Evolutionary conservation across 73 alveolate genomes (phyloP).

Genomic region (Loxodes magnus): DNA sequence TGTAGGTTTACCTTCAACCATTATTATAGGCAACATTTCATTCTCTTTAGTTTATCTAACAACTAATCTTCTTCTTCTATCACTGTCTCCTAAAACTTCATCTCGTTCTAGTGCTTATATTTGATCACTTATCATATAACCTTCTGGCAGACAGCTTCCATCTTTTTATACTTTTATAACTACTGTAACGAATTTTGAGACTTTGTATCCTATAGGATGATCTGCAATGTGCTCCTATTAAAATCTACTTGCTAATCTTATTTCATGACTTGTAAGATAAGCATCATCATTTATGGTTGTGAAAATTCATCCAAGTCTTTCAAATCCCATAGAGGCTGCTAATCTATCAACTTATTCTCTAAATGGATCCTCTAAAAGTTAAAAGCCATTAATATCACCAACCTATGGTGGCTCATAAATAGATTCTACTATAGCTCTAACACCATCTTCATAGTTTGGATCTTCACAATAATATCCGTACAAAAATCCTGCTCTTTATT

Average conservation of each 20-base stretch:
- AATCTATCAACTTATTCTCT: conserved; percentile 60
- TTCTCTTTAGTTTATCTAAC: conserved; percentile 76
- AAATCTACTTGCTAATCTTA: conserved; percentile 82
- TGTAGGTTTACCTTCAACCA: conserved; percentile 86
- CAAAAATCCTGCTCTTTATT: conserved; percentile 90
- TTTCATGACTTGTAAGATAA: conserved; percentile 83
- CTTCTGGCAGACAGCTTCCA: conserved; percentile 76
- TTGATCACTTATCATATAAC: conserved; percentile 96
- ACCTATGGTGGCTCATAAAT: conserved; percentile 95
- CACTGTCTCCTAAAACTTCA: conserved; percentile 74
- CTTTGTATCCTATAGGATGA: conserved; percentile 93
- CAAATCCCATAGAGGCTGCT: conserved; percentile 79
- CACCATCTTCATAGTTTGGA: conserved; percentile 95
- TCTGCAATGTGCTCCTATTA: conserved; percentile 72
- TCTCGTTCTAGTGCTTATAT: conserved; percentile 93
- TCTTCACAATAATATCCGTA: conserved; percentile 98
- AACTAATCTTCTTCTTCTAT: conserved; percentile 67
- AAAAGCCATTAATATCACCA: conserved; percentile 82
- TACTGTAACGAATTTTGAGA: conserved; percentile 74
- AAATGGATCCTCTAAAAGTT: conserved; percentile 64
- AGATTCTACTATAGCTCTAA: conserved; percentile 93
- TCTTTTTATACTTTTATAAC: conserved; percentile 40
- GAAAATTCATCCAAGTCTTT: conserved; percentile 96
- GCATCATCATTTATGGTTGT: conserved; percentile 90
- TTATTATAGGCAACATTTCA: conserved; percentile 86